Evolutionary conservation across 345 rosid species (phyloP).

Genomic region (Carallia pectinifolia): DNA sequence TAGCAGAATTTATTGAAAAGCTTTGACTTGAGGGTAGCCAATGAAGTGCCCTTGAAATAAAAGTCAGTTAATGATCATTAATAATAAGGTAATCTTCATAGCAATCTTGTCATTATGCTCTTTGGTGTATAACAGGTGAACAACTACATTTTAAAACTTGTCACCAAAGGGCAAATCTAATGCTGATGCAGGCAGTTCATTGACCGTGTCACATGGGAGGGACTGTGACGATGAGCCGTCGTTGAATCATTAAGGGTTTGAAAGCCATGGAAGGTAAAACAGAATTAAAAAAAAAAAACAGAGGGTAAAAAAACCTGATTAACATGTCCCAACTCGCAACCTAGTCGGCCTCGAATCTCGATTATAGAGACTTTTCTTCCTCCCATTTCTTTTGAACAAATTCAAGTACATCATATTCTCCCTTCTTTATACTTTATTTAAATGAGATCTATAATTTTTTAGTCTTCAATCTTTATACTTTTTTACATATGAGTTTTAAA

Average conservation of each 20-base stretch:
- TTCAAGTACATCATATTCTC: too few relatives aligned
- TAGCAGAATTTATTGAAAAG: too few relatives aligned
- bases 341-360: neutral
- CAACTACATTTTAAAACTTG: neutral
- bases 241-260: neutral
- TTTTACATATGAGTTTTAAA: too few relatives aligned
- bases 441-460: too few relatives aligned
- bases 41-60: too few relatives aligned
- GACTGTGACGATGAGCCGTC: neutral
- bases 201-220: constrained; percentile 4
- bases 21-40: too few relatives aligned
- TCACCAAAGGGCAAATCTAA: neutral
- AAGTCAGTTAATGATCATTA: neutral
- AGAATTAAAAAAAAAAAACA: too few relatives aligned
- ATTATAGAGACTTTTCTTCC: neutral
- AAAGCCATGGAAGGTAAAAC: neutral
- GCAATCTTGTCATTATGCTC: neutral
- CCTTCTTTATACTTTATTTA: too few relatives aligned
- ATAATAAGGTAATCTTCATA: neutral
- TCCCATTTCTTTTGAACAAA: too few relatives aligned
- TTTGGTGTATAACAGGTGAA: constrained; percentile 3
- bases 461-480: too few relatives aligned
- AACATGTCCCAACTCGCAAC: neutral
- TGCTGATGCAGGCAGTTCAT: neutral
- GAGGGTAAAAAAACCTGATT: too few relatives aligned